A percentile compares a stretch with the other conserved stretches of the same genome.
These are phyloP conservation scores for Talaromyces ruber DNA, from an alignment of 495 filamentous ascomycete genomes.

Conservation along the genomic window DNA sequence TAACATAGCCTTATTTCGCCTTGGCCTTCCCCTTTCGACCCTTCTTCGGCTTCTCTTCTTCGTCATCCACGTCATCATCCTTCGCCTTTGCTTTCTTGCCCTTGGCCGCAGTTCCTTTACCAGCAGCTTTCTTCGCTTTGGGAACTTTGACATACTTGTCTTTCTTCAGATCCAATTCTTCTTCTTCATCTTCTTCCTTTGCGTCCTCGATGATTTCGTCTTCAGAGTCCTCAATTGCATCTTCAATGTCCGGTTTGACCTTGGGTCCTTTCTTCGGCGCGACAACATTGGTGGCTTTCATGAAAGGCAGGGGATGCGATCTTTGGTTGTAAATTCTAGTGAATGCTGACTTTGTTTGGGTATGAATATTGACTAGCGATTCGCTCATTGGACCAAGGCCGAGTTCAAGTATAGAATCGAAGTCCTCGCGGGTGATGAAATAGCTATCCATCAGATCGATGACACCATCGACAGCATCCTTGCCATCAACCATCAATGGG, in stretches of 20 bases:
- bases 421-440: slow-evolving; percentile 92
- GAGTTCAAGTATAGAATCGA: slow-evolving; percentile 84
- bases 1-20: slow-evolving; percentile 18
- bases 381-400: slow-evolving; percentile 78
- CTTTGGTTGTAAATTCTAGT: slow-evolving; percentile 81
- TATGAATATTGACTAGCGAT: slow-evolving; percentile 65
- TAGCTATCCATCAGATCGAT: slow-evolving; percentile 96
- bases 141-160: slow-evolving; percentile 94
- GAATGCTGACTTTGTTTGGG: slow-evolving; percentile 79
- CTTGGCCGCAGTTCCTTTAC: slow-evolving; percentile 30
- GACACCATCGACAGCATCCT: slow-evolving; percentile 60
- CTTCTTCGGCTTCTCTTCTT: slow-evolving; percentile 47
- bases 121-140: slow-evolving; percentile 48
- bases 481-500: slow-evolving; percentile 60
- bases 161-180: slow-evolving; percentile 73
- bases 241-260: slow-evolving; percentile 88
- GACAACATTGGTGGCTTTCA: slow-evolving; percentile 75
- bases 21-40: slow-evolving; percentile 34
- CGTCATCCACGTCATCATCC: slow-evolving; percentile 37
- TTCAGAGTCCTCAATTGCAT: slow-evolving; percentile 86
- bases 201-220: slow-evolving; percentile 51
- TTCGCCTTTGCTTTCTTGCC: slow-evolving; percentile 47
- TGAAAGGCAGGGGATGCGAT: slow-evolving; percentile 89
- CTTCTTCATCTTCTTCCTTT: slow-evolving; percentile 55
- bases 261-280: slow-evolving; percentile 61